These are phyloP conservation scores for Catharanthus roseus DNA, from an alignment of 257 asterid species.

Conservation along the genomic window DNA sequence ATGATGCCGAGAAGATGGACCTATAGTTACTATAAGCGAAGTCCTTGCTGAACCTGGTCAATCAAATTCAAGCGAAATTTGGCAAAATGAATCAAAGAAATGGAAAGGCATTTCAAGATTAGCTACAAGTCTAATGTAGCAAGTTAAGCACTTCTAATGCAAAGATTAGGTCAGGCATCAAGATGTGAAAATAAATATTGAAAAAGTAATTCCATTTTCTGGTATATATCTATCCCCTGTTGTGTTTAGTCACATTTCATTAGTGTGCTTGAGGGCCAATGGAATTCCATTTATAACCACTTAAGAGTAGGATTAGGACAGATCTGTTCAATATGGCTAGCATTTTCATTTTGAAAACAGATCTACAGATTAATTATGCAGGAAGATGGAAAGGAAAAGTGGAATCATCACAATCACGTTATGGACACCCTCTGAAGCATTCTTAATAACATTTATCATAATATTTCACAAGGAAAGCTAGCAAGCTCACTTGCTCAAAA, in stretches of 20 bases:
- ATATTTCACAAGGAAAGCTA: neutral
- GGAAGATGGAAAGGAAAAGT: neutral
- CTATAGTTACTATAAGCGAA: constrained; percentile 71
- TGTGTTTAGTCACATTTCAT: neutral
- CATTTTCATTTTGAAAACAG: neutral
- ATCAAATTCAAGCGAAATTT: constrained; percentile 17
- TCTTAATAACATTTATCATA: neutral
- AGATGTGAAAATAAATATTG: constrained; percentile 2
- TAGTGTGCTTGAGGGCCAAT: neutral
- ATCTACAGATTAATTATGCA: neutral
- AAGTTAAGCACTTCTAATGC: neutral
- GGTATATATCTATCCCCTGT: neutral
- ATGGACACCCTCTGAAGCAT: neutral
- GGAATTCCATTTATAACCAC: neutral
- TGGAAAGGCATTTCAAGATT: neutral
- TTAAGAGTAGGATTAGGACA: neutral
- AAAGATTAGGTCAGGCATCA: neutral
- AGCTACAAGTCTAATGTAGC: constrained; percentile 1
- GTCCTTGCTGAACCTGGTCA: constrained; percentile 90
- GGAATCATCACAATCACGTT: constrained; percentile 2
- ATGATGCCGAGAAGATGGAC: constrained; percentile 82
- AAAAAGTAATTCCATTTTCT: neutral
- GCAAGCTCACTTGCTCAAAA: neutral
- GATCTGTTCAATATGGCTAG: neutral
- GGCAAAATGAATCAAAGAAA: constrained; percentile 7